These are phyloP conservation scores for Heliamphora pulchella DNA, from an alignment of 179 eudicot species.

Conservation along the genomic window DNA sequence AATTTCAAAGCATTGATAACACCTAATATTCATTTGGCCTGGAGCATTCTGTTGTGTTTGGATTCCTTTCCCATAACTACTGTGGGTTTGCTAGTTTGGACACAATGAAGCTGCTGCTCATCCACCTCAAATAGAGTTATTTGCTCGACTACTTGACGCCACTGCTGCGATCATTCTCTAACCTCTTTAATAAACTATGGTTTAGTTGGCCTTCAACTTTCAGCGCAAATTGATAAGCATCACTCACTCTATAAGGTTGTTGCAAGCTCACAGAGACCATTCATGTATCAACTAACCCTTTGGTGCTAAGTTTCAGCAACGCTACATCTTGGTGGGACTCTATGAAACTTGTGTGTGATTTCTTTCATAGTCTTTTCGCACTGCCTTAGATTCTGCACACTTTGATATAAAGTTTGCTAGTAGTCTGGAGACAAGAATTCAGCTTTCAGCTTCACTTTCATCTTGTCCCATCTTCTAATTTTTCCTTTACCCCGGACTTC, in stretches of 20 bases:
- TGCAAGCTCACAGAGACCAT: neutral
- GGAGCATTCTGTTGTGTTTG: neutral
- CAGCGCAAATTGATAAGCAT: constrained; percentile 7
- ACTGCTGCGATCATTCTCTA: neutral
- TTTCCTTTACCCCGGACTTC: neutral
- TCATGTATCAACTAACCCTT: neutral
- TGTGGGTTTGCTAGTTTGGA: neutral
- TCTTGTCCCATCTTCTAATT: constrained; percentile 2
- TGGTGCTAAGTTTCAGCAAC: neutral
- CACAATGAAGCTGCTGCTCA: neutral
- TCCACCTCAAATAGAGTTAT: neutral
- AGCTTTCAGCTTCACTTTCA: neutral
- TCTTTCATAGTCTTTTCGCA: neutral
- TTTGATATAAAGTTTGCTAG: neutral
- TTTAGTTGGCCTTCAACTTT: constrained; percentile 1
- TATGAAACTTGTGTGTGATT: neutral
- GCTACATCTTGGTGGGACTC: neutral
- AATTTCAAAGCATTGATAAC: neutral
- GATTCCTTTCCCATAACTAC: neutral
- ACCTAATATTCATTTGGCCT: neutral
- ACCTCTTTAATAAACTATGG: neutral
- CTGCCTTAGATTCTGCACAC: neutral
- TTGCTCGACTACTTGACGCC: neutral
- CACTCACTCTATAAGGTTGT: constrained; percentile 2
- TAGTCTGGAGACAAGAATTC: neutral